Conservation (phyloP, 1,284 basidiomycete genomes). For the Sporisorium exsertum region DNA sequence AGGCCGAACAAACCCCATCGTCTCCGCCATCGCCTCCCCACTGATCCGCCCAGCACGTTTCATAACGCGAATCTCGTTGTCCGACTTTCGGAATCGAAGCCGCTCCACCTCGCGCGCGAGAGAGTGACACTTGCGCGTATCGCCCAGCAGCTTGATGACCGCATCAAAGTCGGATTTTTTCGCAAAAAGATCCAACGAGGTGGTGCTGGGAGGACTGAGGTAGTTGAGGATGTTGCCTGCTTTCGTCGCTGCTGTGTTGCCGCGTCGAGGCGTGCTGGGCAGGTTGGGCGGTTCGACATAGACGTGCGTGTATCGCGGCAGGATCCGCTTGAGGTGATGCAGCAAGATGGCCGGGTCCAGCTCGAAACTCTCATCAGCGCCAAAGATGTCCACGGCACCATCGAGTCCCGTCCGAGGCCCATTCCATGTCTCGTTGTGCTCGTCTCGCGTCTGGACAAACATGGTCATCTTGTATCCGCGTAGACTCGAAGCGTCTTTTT, state of each 20-base stretch:
- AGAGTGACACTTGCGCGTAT: constrained; percentile 59
- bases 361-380: constrained; percentile 62
- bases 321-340: constrained; percentile 50
- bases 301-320: constrained; percentile 57
- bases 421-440: constrained; percentile 88
- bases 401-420: constrained; percentile 75
- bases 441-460: constrained; percentile 81
- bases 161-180: constrained; percentile 67
- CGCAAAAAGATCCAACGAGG: constrained; percentile 59
- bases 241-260: constrained; percentile 16
- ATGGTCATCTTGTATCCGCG: constrained; percentile 89
- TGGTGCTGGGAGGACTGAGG: constrained; percentile 60
- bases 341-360: constrained; percentile 59
- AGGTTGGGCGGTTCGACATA: constrained; percentile 63
- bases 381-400: constrained; percentile 64
- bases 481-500: constrained; percentile 69
- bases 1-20: constrained; percentile 57
- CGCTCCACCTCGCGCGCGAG: constrained; percentile 59
- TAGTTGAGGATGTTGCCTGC: constrained; percentile 61
- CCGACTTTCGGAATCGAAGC: constrained; percentile 60
- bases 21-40: constrained; percentile 62
- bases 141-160: constrained; percentile 60
- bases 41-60: constrained; percentile 59
- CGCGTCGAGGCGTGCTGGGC: constrained; percentile 55
- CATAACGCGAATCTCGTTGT: constrained; percentile 66